Percentiles rank a stretch among this genome's conserved stretches.
Conservation (phyloP, 257 asterid genomes). For the Jacaranda mimosifolia region DNA sequence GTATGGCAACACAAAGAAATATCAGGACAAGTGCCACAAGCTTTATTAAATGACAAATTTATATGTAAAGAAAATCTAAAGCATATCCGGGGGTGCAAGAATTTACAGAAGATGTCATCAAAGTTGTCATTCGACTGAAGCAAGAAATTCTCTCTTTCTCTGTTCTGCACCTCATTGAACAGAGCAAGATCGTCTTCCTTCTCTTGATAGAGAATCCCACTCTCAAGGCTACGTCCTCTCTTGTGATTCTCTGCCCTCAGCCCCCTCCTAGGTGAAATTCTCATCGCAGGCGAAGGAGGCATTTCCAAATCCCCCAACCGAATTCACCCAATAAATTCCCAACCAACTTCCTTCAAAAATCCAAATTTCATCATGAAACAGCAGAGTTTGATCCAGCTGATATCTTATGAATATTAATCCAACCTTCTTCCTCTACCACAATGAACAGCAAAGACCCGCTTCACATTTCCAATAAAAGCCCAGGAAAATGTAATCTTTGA, state of each 20-base stretch:
- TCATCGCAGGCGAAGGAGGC: constrained; percentile 90
- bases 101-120: constrained; percentile 82
- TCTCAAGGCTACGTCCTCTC: constrained; percentile 88
- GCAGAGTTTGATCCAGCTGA: constrained; percentile 20
- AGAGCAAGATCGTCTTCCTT: constrained; percentile 91
- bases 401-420: not conserved
- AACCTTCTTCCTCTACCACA: constrained; percentile 34
- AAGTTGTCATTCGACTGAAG: constrained; percentile 85
- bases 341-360: constrained; percentile 40
- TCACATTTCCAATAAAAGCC: constrained; percentile 35
- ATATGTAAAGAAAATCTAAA: constrained; percentile 35
- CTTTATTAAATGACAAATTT: constrained; percentile 31
- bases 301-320: constrained; percentile 44
- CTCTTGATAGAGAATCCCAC: constrained; percentile 63
- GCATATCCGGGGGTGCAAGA: constrained; percentile 36
- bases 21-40: constrained; percentile 11
- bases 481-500: constrained; percentile 26
- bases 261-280: constrained; percentile 85
- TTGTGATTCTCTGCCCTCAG: constrained; percentile 75
- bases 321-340: constrained; percentile 34
- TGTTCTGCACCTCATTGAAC: constrained; percentile 88
- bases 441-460: constrained; percentile 39
- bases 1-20: constrained; percentile 32
- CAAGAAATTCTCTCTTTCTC: constrained; percentile 81
- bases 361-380: constrained; percentile 43